Evolutionary conservation across 345 rosid genomes (phyloP).

Genomic region (Combretum micranthum): DNA sequence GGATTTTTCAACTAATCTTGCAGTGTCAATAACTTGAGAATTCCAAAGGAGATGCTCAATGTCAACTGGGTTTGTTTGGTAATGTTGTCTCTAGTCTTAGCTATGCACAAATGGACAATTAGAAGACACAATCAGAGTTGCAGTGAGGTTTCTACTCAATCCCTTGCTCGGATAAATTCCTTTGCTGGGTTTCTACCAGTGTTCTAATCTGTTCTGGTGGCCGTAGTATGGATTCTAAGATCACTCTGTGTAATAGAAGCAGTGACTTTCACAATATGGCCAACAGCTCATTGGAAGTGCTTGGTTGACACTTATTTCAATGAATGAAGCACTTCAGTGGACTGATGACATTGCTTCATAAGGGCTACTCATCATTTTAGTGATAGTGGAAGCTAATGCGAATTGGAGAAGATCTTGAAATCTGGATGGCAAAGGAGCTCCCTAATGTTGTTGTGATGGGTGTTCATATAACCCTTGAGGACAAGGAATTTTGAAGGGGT

Average conservation of each 20-base stretch:
- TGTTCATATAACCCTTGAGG: too few relatives aligned
- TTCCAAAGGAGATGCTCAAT: conserved; percentile 33
- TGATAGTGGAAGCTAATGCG: too few relatives aligned
- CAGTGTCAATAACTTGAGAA: conserved; percentile 23
- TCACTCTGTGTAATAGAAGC: conserved; percentile 17
- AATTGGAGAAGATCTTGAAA: too few relatives aligned
- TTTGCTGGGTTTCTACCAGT: conserved; percentile 31
- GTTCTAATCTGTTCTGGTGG: conserved; percentile 16
- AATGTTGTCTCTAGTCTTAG: conserved; percentile 27
- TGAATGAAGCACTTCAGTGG: too few relatives aligned
- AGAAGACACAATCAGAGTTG: too few relatives aligned
- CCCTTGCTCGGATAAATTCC: conserved; percentile 30
- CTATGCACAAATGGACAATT: conserved; percentile 31
- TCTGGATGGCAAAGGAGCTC: too few relatives aligned
- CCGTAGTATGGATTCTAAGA: conserved; percentile 24
- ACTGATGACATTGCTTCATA: too few relatives aligned
- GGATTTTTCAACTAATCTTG: conserved; percentile 36
- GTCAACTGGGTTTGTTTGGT: conserved; percentile 32
- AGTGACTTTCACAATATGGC: conserved; percentile 28
- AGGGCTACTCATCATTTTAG: too few relatives aligned
- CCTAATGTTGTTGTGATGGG: too few relatives aligned
- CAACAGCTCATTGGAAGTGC: conserved; percentile 29
- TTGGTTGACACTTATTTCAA: too few relatives aligned
- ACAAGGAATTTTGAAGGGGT: too few relatives aligned
- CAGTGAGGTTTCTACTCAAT: conserved; percentile 18